These are phyloP conservation scores for Liquidambar formosana DNA, from an alignment of 164 flowering plant species.

Conservation along the genomic window DNA sequence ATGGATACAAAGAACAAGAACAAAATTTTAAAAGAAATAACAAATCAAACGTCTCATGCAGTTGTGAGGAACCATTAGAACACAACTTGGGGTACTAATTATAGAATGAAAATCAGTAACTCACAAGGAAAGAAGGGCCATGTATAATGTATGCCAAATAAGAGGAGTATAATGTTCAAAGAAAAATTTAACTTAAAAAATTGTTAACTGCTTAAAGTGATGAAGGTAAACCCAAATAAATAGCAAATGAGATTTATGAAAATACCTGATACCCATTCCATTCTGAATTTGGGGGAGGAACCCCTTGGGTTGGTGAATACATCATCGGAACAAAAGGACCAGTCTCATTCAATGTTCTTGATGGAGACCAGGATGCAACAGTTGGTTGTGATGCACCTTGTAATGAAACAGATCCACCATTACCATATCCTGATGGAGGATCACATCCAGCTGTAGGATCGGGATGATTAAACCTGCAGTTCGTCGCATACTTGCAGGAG, in stretches of 20 bases:
- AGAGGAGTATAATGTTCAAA: background rate
- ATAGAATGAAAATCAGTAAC: too few relatives aligned
- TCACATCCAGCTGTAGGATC: constrained; percentile 68
- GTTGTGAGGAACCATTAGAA: background rate
- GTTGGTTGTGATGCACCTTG: constrained; percentile 42
- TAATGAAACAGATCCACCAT: constrained; percentile 48
- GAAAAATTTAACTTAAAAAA: background rate
- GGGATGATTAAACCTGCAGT: constrained; percentile 94
- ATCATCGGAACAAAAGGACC: constrained; percentile 50
- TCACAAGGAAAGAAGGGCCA: too few relatives aligned
- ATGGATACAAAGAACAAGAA: background rate
- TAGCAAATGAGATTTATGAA: background rate
- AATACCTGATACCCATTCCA: constrained; percentile 90
- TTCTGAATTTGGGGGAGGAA: constrained; percentile 40
- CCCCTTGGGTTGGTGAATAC: constrained; percentile 52
- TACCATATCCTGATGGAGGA: constrained; percentile 44
- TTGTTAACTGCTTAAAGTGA: background rate
- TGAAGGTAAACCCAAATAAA: background rate
- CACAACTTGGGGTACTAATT: background rate
- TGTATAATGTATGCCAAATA: too few relatives aligned
- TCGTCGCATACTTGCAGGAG: constrained; percentile 81
- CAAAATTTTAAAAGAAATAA: background rate
- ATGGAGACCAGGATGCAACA: constrained; percentile 57
- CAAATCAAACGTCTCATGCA: background rate
- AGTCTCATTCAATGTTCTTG: constrained; percentile 49